phyloP scores from a whole-genome alignment of 169 alveolate species.

The Cryptosporidium sp. region DNA sequence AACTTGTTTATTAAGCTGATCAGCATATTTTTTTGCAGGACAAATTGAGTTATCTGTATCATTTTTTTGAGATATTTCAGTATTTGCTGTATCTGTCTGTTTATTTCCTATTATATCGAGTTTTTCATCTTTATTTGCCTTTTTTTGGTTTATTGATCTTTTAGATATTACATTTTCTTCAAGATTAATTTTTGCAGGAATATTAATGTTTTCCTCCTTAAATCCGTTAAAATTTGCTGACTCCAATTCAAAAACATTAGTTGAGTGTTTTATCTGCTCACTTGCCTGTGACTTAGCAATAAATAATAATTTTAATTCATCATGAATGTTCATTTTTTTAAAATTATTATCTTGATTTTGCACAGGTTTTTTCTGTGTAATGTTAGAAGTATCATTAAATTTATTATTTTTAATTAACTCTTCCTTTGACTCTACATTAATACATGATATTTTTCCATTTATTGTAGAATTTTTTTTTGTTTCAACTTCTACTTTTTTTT shows the following conservation, averaged over 20 bases:
- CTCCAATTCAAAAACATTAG: neutral
- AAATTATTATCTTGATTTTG: neutral
- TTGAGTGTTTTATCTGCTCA: neutral
- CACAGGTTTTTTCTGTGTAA: neutral
- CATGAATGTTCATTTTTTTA: neutral
- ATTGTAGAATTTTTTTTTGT: neutral
- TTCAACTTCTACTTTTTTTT: neutral
- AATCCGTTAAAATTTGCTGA: neutral
- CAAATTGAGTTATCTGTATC: neutral
- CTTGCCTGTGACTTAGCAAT: neutral
- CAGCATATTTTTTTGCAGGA: neutral
- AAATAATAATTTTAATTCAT: neutral
- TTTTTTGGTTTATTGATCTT: neutral
- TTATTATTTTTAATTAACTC: neutral
- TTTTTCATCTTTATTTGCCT: neutral
- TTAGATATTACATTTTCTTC: neutral
- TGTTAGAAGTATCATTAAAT: neutral
- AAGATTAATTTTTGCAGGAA: neutral
- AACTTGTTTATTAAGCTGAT: too few relatives aligned
- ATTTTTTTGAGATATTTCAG: neutral
- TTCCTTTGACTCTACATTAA: neutral
- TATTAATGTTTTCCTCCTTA: neutral
- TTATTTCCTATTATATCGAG: neutral
- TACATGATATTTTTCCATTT: neutral
- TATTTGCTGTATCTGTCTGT: neutral